A percentile compares a stretch with the other conserved stretches of the same genome.
These are phyloP conservation scores for Dioscorea cayenensis DNA, from an alignment of 116 monocot genomes.

Conservation along the genomic window DNA sequence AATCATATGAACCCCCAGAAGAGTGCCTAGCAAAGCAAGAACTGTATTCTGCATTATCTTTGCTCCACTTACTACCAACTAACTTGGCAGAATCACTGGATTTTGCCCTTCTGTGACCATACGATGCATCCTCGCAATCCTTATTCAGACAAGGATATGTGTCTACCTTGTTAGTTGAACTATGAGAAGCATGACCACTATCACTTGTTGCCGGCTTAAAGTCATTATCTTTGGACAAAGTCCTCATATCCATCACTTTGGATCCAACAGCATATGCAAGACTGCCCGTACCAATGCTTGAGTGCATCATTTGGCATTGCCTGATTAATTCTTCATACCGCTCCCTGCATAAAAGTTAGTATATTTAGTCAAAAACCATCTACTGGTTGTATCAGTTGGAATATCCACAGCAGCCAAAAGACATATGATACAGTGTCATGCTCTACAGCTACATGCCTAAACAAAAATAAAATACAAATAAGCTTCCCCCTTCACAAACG, in stretches of 20 bases:
- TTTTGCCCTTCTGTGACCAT: constrained; percentile 31
- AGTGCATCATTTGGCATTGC: constrained; percentile 82
- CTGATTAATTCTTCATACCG: constrained; percentile 73
- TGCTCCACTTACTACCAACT: constrained; percentile 31
- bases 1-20: constrained; percentile 26
- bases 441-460: no score
- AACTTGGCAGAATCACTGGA: constrained; percentile 49
- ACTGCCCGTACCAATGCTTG: constrained; percentile 82
- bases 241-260: constrained; percentile 95
- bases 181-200: constrained; percentile 23
- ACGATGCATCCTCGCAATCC: constrained; percentile 20
- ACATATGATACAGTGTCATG: no score
- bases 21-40: constrained; percentile 22
- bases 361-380: neutral
- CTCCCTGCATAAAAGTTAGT: constrained; percentile 53
- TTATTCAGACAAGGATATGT: constrained; percentile 19
- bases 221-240: constrained; percentile 52
- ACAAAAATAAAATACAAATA: no score
- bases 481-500: no score
- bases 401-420: no score
- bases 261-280: constrained; percentile 98
- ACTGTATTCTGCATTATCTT: constrained; percentile 27
- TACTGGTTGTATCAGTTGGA: neutral
- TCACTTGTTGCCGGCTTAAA: constrained; percentile 25
- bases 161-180: constrained; percentile 18